Evolutionary conservation across 179 eudicot genomes (phyloP).

Genomic region (Nepenthes alata): DNA sequence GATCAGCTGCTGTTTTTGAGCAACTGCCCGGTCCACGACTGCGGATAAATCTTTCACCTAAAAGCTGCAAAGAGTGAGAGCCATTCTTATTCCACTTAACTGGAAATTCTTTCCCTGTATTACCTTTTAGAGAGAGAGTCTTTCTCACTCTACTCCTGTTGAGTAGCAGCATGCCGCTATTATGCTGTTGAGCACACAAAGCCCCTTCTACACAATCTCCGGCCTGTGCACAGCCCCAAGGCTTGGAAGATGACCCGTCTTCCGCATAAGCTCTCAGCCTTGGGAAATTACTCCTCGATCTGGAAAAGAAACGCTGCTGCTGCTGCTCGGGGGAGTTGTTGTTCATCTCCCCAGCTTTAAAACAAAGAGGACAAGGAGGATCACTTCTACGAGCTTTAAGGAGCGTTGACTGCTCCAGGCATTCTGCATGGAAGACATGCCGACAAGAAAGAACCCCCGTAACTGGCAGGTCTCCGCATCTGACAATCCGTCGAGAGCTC

Average conservation of each 20-base stretch:
- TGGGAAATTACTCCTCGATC: conserved; percentile 36
- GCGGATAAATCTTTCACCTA: conserved; percentile 39
- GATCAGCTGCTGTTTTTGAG: conserved; percentile 37
- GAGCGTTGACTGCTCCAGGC: conserved; percentile 79
- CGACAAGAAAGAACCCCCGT: conserved; percentile 76
- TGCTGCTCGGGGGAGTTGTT: conserved; percentile 40
- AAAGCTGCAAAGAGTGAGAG: conserved; percentile 31
- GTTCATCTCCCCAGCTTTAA: conserved; percentile 36
- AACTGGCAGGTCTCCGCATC: conserved; percentile 78
- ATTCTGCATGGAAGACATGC: conserved; percentile 93
- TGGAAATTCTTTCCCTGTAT: conserved; percentile 39
- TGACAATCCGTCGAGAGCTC: conserved; percentile 74
- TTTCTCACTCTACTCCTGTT: conserved; percentile 45
- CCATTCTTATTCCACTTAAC: conserved; percentile 53
- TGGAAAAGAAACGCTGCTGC: conserved; percentile 32
- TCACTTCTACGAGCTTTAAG: conserved; percentile 50
- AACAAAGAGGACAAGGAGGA: conserved; percentile 87
- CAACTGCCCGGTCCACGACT: conserved; percentile 38
- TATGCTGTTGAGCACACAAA: conserved; percentile 40
- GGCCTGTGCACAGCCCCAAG: conserved; percentile 75
- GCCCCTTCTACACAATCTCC: conserved; percentile 93
- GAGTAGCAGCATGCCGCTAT: conserved; percentile 43
- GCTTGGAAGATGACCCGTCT: conserved; percentile 47
- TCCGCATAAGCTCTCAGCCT: conserved; percentile 42
- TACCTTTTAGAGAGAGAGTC: conserved; percentile 43